Evolutionary conservation across 2,329 filamentous ascomycete species (phyloP), one percentile per base, ranked within the genome.

Genomic region (Pseudogymnoascus sp.): DNA sequence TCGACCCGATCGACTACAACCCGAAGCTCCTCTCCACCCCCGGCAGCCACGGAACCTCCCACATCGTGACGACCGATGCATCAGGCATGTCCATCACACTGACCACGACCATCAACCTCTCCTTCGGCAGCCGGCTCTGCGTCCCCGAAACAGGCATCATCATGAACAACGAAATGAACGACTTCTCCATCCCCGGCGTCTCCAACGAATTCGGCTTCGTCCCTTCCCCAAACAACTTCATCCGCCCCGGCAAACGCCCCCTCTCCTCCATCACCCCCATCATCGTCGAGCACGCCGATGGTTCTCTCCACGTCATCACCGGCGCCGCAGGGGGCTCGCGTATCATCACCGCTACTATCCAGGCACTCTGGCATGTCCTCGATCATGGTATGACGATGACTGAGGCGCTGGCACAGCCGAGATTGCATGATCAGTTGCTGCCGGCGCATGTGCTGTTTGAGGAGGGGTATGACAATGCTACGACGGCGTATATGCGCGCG

Each of bases 41-140:
- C 14, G 83, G 89, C 2, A 89, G 86, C 64, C 86, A 88, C 59
- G 90, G 90, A 1, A 93, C 90, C 0, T 88, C 85, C 16, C 89
- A 92, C 68, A 77, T 93, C 7, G 85, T 90, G 0, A 80, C 89
- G 0, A 86, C 87, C 0, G 93, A 97, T 73, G 74, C 76, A 6
- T 80, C 82, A 0, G 93, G 93, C 6, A 80, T 96, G 74, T 86
- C 91, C 1, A 82, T 96, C 37, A 88, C 89, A 1, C 80, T 92
- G 11, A 97, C 93, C 0, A 95, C 91, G 0, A 97, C 93, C 0
- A 80, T 97, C 63, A 97, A 97, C 74, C 80, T 95, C 4, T 80
- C 95, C 2, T 97, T 96, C 70, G 93, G 93, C 53, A 88, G 86
- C 29, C 81, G 86, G 19, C 74, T 96, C 67, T 85, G 96, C 76